Base-by-base conservation (phyloP, 176 grass and related monocot species). In the Hsuehochloa calcarea region DNA sequence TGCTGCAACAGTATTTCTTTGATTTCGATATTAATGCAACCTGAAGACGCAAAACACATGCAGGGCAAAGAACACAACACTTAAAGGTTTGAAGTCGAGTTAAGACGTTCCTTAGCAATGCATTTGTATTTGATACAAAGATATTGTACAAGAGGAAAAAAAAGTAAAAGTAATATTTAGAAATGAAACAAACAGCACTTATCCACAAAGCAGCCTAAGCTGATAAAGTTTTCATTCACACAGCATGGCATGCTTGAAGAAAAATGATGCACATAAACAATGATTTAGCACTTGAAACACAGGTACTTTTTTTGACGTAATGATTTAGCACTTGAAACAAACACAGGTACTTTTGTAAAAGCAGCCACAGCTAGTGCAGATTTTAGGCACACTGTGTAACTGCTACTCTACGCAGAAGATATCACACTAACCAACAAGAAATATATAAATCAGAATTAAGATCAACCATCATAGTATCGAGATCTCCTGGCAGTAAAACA, bases 401-500 rank as follows among this genome's bases (percentile, higher is more conserved):
- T 73, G n/a, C 49, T 47, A 23, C 49, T 64, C 61, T 26, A 5
- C 26, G 4, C 35, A 83, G 58, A 88, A 69, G 9, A 70, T 78
- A 64, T 13, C 17, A 58, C 20, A 73, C 13, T 23, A 29, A 50
- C 67, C 13, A 47, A 40, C 63, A 75, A 74, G 44, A 38, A 68
- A 62, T 55, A 6, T 15, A 47, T 26, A 47, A 84, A 72, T 22
- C 72, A 50, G 19, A 86, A 71, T 66, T 86, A 70, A 38, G 84
- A 82, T 72, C 63, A 66, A 17, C 56, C 22, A 86, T 83, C 79
- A 79, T 90, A 83, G 22, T 26, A 79, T 49, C 74, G 52, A 70
- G 75, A 91, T 87, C 68, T 70, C 39, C 50, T 84, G 49, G n/a
- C 75, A 80, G 56, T 78, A 87, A 84, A 91, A 80, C 70, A 75